Conservation (phyloP, 2,329 filamentous ascomycete species). For the Daldinia sp. region DNA sequence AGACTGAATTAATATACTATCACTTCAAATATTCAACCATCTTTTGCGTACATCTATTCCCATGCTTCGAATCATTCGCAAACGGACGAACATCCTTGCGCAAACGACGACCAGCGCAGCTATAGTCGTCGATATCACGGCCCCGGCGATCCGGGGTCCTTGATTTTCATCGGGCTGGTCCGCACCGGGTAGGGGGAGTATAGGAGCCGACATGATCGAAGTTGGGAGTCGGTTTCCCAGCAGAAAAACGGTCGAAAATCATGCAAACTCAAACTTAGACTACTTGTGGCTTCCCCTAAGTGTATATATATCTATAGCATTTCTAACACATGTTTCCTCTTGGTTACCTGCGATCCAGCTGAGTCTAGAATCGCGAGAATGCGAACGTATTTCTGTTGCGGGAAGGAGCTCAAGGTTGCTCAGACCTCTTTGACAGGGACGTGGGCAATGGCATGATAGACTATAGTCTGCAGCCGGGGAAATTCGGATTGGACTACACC, state of each 20-base stretch:
- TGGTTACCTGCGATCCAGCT: neutral
- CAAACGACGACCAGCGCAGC: conserved; percentile 28
- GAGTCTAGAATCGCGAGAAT: neutral
- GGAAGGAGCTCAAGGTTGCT: neutral
- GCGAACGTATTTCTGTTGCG: neutral
- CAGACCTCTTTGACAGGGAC: conserved; percentile 1
- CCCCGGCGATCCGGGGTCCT: conserved; percentile 21
- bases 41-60: conserved; percentile 29
- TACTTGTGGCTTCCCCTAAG: neutral
- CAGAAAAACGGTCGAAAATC: neutral
- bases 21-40: neutral
- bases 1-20: neutral
- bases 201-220: conserved; percentile 20
- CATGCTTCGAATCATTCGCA: conserved; percentile 26
- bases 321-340: neutral
- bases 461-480: neutral
- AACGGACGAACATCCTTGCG: conserved; percentile 31
- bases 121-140: conserved; percentile 25
- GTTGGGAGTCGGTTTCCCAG: neutral
- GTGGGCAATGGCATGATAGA: neutral
- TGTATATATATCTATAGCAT: neutral
- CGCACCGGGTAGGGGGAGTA: conserved; percentile 7
- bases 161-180: conserved; percentile 15
- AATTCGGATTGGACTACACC: conserved; percentile 6
- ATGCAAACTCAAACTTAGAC: neutral